phyloP scores from a whole-genome alignment of 192 early-diverging fungal genomes.

The Pilobolus umbonatus region DNA sequence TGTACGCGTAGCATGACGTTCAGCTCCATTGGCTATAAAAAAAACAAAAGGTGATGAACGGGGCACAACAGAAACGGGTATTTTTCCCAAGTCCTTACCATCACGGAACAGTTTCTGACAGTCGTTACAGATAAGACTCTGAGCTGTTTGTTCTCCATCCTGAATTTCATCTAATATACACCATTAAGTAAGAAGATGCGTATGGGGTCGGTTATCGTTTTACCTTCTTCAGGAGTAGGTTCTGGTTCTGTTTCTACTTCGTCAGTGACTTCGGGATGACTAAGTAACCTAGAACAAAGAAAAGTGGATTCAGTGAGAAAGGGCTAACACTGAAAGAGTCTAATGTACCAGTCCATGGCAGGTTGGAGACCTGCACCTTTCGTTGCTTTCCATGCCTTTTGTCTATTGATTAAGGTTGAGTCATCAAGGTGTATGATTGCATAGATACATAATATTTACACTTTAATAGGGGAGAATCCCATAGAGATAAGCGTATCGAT shows the following conservation, averaged over 20 bases:
- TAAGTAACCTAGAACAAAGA: conserved; percentile 50
- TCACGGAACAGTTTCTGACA: conserved; percentile 76
- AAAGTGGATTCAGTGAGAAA: background rate
- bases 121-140: conserved; percentile 77
- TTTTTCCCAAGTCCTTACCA: conserved; percentile 35
- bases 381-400: conserved; percentile 61
- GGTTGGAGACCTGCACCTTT: conserved; percentile 75
- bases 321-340: background rate
- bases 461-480: conserved; percentile 64
- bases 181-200: conserved; percentile 14
- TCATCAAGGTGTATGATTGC: background rate
- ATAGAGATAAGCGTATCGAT: conserved; percentile 55
- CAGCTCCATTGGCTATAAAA: conserved; percentile 58
- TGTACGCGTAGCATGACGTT: conserved; percentile 71
- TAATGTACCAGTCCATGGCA: conserved; percentile 77
- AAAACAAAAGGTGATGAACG: background rate
- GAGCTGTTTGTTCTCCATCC: conserved; percentile 70
- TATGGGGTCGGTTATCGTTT: conserved; percentile 15
- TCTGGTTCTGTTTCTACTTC: conserved; percentile 48
- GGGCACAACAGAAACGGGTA: background rate
- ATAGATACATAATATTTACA: conserved; percentile 35
- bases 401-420: conserved; percentile 8
- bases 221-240: conserved; percentile 34
- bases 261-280: conserved; percentile 69
- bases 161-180: conserved; percentile 59